Evolutionary conservation across 2,329 filamentous ascomycete species (phyloP).

Genomic region (Botrytis aclada): DNA sequence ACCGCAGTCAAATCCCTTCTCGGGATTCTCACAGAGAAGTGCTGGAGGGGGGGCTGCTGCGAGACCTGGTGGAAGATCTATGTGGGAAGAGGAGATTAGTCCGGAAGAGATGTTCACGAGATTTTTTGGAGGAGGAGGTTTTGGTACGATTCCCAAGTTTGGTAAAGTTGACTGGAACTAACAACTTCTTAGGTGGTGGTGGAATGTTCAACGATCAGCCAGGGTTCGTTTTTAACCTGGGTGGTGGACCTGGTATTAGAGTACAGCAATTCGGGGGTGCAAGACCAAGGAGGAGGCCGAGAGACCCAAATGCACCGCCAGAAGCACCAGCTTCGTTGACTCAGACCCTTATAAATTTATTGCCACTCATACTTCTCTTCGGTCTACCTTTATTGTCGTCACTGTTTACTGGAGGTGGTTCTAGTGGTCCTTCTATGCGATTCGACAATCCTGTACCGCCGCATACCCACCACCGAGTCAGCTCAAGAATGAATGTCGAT

Average conservation of each 20-base stretch:
- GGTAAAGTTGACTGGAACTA: constrained; percentile 18
- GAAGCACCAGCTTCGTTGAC: constrained; percentile 49
- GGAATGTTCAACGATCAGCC: constrained; percentile 71
- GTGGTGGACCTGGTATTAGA: constrained; percentile 84
- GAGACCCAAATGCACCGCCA: constrained; percentile 53
- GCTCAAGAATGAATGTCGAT: constrained; percentile 66
- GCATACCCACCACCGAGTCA: constrained; percentile 70
- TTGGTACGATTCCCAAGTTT: constrained; percentile 42
- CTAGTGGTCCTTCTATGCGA: constrained; percentile 65
- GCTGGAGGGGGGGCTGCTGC: constrained; percentile 31
- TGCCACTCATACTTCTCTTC: constrained; percentile 88
- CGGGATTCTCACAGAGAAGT: constrained; percentile 53
- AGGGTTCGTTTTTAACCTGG: constrained; percentile 93
- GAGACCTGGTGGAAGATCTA: constrained; percentile 51
- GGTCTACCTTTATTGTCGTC: constrained; percentile 80
- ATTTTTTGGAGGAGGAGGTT: constrained; percentile 79
- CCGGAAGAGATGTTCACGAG: constrained; percentile 96
- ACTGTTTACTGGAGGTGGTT: constrained; percentile 60
- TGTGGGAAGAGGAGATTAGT: constrained; percentile 89
- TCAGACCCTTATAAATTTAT: constrained; percentile 64
- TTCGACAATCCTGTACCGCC: constrained; percentile 71
- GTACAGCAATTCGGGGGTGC: constrained; percentile 93
- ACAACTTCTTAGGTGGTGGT: constrained; percentile 34
- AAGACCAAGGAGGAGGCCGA: constrained; percentile 72
- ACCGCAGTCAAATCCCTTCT: constrained; percentile 55